phyloP scores from a whole-genome alignment of 129 eudicot genomes.

The Helianthus annuus region DNA sequence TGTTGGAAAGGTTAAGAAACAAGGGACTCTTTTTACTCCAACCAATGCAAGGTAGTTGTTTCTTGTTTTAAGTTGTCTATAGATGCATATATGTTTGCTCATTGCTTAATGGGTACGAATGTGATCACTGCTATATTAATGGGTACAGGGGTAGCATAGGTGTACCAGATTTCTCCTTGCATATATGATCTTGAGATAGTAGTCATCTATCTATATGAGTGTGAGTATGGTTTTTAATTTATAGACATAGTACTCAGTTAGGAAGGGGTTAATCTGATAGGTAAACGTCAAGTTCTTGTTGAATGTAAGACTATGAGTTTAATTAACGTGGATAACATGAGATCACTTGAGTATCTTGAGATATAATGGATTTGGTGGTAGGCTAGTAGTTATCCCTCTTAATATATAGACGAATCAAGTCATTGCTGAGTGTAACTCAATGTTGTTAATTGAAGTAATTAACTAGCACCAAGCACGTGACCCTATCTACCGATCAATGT shows the following conservation, averaged over 20 bases:
- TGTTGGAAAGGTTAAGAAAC: slow-evolving; percentile 83
- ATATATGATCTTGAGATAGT: neutral
- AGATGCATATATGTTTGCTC: slow-evolving; percentile 6
- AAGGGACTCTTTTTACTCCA: slow-evolving; percentile 71
- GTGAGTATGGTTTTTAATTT: too few species aligned
- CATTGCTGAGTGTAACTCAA: neutral
- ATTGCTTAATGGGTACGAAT: neutral
- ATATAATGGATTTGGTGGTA: slow-evolving; percentile 10
- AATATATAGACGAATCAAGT: slow-evolving; percentile 4
- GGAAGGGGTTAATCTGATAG: neutral
- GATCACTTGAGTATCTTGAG: slow-evolving; percentile 1
- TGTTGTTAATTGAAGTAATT: slow-evolving; percentile 1
- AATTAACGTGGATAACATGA: slow-evolving; percentile 7
- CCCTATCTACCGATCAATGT: neutral
- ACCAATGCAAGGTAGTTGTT: slow-evolving; percentile 65
- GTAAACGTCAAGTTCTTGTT: neutral
- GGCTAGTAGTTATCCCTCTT: slow-evolving; percentile 10
- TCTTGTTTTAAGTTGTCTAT: slow-evolving; percentile 1
- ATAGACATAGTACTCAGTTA: neutral
- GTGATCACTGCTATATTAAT: neutral
- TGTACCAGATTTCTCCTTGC: neutral
- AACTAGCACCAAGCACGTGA: neutral
- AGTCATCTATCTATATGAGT: too few species aligned
- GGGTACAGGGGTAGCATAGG: slow-evolving; percentile 4
- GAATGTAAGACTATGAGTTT: neutral